Conservation (phyloP, 176 grass and related monocot genomes). For the Hsuehochloa calcarea region DNA sequence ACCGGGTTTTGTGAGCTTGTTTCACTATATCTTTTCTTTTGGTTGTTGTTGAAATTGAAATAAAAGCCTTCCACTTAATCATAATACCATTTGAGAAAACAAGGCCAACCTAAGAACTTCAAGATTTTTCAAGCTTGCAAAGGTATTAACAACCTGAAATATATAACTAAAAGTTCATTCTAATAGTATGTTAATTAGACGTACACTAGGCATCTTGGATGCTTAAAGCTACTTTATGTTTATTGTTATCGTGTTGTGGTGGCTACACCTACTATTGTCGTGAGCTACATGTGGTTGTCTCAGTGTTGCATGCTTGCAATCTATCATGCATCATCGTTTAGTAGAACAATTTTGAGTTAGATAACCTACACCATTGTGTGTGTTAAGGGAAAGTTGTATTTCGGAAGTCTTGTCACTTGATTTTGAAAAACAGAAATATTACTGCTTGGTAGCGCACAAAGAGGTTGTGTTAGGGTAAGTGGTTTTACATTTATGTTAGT, state of each 20-base stretch:
- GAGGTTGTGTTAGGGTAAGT: not conserved
- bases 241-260: not conserved
- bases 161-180: not conserved
- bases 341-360: not conserved
- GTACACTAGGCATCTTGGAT: not conserved
- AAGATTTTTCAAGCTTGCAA: not conserved
- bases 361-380: not conserved
- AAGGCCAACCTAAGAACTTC: not conserved
- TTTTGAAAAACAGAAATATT: not conserved
- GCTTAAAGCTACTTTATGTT: not conserved
- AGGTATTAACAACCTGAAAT: not conserved
- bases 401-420: no score
- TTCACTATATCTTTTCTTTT: not conserved
- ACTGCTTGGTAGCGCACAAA: not conserved
- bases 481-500: not conserved
- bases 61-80: not conserved
- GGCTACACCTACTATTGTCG: not conserved
- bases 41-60: not conserved
- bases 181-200: not conserved
- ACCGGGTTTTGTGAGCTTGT: rapidly evolving
- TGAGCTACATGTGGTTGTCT: not conserved
- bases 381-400: not conserved
- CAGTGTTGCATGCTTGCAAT: not conserved
- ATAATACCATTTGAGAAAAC: not conserved
- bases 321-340: not conserved